Conservation (phyloP, 495 filamentous ascomycete genomes). For the Penicillium argentinense region DNA sequence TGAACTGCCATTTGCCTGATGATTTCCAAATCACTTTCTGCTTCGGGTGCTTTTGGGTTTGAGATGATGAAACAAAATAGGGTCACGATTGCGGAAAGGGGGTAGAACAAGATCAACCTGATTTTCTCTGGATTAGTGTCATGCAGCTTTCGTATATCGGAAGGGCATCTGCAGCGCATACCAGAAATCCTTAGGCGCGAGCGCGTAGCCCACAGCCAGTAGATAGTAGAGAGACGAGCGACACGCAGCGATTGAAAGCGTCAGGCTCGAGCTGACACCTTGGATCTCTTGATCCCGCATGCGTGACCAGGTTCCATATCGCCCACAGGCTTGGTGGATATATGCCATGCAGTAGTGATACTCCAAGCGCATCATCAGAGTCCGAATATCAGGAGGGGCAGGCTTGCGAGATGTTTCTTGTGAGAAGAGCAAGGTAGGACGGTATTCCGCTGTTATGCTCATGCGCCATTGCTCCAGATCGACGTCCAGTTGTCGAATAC, state of each 20-base stretch:
- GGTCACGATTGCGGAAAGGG: not conserved
- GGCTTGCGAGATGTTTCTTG: conserved; percentile 29
- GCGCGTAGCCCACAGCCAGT: not conserved
- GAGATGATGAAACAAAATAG: conserved; percentile 1
- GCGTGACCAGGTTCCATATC: conserved; percentile 18
- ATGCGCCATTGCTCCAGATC: conserved; percentile 1
- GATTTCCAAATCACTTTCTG: not conserved
- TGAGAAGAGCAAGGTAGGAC: not conserved
- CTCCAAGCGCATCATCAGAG: conserved; percentile 30
- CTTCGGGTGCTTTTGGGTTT: not conserved
- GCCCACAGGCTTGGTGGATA: conserved; percentile 33
- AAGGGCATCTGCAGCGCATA: not conserved
- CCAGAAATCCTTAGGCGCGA: not conserved
- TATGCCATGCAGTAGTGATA: conserved; percentile 35
- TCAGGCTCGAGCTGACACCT: conserved; percentile 32
- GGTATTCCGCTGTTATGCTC: not conserved
- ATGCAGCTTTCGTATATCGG: not conserved
- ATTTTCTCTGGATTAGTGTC: not conserved
- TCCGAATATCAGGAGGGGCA: conserved; percentile 11
- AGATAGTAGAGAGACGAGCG: conserved; percentile 5
- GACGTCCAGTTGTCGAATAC: conserved; percentile 36
- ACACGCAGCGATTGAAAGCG: conserved; percentile 30
- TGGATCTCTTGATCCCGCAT: conserved; percentile 14
- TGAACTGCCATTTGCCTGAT: not conserved
- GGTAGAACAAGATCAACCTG: not conserved